Conservation (phyloP, 345 rosid genomes). For the Durio zibethinus region DNA sequence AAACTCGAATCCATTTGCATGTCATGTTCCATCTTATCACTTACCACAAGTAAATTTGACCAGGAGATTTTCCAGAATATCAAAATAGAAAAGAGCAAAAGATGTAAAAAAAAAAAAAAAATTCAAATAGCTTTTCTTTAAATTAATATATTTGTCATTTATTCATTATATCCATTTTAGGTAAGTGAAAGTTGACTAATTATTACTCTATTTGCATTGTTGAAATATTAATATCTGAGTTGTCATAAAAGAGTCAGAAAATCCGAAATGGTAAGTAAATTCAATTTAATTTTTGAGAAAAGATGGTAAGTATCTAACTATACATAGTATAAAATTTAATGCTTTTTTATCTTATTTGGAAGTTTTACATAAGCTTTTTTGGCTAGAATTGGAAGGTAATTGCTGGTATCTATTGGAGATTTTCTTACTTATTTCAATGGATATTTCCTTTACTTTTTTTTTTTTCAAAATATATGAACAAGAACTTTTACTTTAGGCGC, state of each 20-base stretch:
- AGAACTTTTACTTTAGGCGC: too few species aligned
- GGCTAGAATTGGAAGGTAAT: not conserved
- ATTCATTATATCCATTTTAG: not conserved
- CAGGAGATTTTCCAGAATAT: not conserved
- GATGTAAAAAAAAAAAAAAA: too few species aligned
- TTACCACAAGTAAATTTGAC: not conserved
- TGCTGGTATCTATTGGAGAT: too few species aligned
- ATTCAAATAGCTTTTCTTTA: too few species aligned
- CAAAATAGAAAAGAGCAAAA: not conserved
- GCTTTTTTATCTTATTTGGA: not conserved
- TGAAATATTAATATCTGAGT: not conserved
- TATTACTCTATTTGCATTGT: not conserved
- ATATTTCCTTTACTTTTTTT: too few species aligned
- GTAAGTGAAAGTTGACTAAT: not conserved
- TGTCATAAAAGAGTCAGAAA: too few species aligned
- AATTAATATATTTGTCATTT: not conserved
- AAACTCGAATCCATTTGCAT: not conserved
- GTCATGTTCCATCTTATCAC: not conserved
- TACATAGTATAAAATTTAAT: too few species aligned
- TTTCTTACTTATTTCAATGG: too few species aligned
- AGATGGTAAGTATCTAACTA: not conserved
- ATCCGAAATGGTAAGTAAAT: too few species aligned
- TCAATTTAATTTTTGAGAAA: not conserved
- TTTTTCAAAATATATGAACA: too few species aligned
- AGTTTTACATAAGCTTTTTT: too few species aligned